Base-by-base conservation (phyloP, 768 basidiomycete species). In the Leccinellum luteum region DNA sequence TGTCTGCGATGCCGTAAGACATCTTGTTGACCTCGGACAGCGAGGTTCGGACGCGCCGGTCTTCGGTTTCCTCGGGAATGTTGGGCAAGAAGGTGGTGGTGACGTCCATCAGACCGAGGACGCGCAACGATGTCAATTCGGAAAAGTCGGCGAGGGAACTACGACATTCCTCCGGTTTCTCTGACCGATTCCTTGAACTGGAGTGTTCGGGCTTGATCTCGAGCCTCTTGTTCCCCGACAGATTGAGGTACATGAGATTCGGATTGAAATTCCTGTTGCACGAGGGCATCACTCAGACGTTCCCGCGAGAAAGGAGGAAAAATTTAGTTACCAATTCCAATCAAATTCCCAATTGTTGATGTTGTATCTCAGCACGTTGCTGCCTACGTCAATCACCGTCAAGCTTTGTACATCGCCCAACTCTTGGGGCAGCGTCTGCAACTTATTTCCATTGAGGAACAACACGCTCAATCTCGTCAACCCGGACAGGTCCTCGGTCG, bases 281-380 rank as follows among this genome's bases (percentile, higher is more conserved):
- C 34, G 21, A 53, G 4, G 12, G 19, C 1, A 6, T 63, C 43
- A 58, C 57, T 51, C 44, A n/a, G 12, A 30, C 48, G 21, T 21
- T 55, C 21, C 2, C 1, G 2, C 17, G 32, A 14, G 52, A 48
- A 59, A 31, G n/a, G n/a, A n/a, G n/a, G 43, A 21, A 32, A 19
- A 6, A 25, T 1, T 27, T 21, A 23, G 84, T 50, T 62, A 96
- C 96, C 97, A 98, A 70, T 99, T 98, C 95, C 95, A 98, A 74
- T 99, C 97, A 72, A 94, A 98, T 70, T 96, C 92, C 89, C 89
- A 94, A 67, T 99, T 99, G 64, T 92, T 90, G 64, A 97, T 94
- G 69, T 98, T 99, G 74, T 98, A 98, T 81, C 90, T 92, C 73
- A 99, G 78, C 53, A 85, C 73, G 70, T 99, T 99, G 70, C 89